Evolutionary conservation across 2,329 filamentous ascomycete species (phyloP).

Genomic region (Claviceps sp.): DNA sequence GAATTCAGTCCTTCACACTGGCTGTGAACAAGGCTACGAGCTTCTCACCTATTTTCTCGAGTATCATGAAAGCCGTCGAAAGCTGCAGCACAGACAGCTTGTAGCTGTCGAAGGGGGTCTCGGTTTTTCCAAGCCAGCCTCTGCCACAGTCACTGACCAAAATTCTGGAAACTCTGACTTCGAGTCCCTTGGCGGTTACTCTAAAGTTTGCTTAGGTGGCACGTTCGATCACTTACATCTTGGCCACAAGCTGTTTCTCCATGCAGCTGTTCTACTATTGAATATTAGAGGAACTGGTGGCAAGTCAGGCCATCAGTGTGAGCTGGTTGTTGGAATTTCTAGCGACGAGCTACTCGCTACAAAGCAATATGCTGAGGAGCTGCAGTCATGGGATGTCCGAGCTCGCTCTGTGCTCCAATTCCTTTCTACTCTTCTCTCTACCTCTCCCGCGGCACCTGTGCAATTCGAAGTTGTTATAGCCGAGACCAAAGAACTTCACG

Average conservation of each 20-base stretch:
- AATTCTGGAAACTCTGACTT: not conserved
- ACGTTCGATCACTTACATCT: slow-evolving; percentile 95
- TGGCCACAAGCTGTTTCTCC: slow-evolving; percentile 89
- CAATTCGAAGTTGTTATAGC: slow-evolving; percentile 4
- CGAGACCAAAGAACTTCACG: slow-evolving; percentile 19
- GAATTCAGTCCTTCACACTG: slow-evolving; percentile 51
- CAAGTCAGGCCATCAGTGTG: slow-evolving; percentile 24
- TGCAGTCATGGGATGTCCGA: slow-evolving; percentile 70
- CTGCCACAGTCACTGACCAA: not conserved
- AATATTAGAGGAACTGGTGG: not conserved
- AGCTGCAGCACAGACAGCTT: slow-evolving; percentile 36
- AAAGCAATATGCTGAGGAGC: slow-evolving; percentile 72
- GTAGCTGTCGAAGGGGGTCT: slow-evolving; percentile 39
- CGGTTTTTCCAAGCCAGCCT: slow-evolving; percentile 20
- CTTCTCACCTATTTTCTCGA: slow-evolving; percentile 37
- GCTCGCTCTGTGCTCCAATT: slow-evolving; percentile 59
- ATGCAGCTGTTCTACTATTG: slow-evolving; percentile 61
- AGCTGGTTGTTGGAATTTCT: slow-evolving; percentile 74
- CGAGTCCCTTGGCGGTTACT: slow-evolving; percentile 11
- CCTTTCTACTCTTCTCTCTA: slow-evolving; percentile 47
- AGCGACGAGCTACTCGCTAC: slow-evolving; percentile 75
- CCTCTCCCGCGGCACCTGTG: slow-evolving; percentile 13
- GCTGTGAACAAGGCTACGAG: slow-evolving; percentile 49
- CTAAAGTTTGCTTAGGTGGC: slow-evolving; percentile 63
- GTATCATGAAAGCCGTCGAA: slow-evolving; percentile 32